Percentiles rank a stretch among this genome's conserved stretches.
Evolutionary conservation across 1,139 yeast genomes (phyloP).

Genomic region (Kodamaea suecica): DNA sequence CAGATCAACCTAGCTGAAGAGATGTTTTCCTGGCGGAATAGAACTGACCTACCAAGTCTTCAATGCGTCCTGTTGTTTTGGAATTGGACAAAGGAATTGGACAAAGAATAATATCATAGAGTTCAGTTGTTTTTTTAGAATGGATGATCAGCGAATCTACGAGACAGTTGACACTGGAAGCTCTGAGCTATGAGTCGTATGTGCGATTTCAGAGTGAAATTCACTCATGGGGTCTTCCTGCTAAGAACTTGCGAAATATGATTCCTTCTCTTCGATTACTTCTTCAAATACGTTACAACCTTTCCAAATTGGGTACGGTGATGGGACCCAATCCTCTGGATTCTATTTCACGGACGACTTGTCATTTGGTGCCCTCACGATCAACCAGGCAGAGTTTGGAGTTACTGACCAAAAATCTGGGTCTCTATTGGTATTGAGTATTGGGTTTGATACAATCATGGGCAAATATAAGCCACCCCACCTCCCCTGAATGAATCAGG

Average conservation of each 20-base stretch:
- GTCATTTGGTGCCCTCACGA: constrained; percentile 11
- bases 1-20: too few species aligned
- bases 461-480: not conserved
- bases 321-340: constrained; percentile 15
- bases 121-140: constrained; percentile 14
- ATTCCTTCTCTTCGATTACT: constrained; percentile 9
- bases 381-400: constrained; percentile 10
- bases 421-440: not conserved
- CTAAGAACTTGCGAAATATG: constrained; percentile 9
- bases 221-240: constrained; percentile 2
- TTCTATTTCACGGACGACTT: constrained; percentile 18
- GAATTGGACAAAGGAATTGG: too few species aligned
- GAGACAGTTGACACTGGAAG: constrained; percentile 22
- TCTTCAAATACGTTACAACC: constrained; percentile 5
- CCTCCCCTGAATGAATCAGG: constrained; percentile 17
- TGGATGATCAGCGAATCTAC: constrained; percentile 11
- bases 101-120: constrained; percentile 11
- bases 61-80: too few species aligned
- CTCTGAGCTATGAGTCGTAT: constrained; percentile 21
- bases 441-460: constrained; percentile 1
- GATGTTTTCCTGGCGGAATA: too few species aligned
- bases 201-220: not conserved
- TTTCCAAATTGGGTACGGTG: constrained; percentile 17
- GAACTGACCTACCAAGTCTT: too few species aligned
- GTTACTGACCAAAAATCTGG: constrained; percentile 2